Percentiles rank a stretch among this genome's conserved stretches.
Evolutionary conservation across 75 land plant genomes (phyloP).

Genomic region (Gnetum montanum): DNA sequence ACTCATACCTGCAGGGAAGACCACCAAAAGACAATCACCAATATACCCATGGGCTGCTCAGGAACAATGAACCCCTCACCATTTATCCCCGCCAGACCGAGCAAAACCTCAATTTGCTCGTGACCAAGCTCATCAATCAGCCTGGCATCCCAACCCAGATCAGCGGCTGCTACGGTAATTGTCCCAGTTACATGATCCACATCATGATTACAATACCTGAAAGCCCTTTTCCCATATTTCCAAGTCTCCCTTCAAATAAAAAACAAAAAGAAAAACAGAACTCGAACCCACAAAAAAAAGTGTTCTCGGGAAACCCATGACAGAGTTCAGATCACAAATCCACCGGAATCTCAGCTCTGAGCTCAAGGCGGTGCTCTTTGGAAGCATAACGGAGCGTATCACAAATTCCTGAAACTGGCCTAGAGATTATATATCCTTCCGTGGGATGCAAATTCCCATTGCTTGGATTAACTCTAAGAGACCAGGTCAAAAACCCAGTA

Average conservation of each 20-base stretch:
- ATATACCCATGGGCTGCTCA: no score
- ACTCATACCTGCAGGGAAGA: no score
- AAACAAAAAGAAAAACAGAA: no score
- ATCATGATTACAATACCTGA: slow-evolving; percentile 93
- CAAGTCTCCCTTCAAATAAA: slow-evolving; percentile 97
- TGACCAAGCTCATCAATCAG: slow-evolving; percentile 64
- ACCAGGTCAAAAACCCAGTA: slow-evolving; percentile 85
- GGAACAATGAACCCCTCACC: no score
- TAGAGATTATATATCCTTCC: slow-evolving; percentile 70
- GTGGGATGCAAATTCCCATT: slow-evolving; percentile 98
- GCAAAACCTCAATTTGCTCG: slow-evolving; percentile 34
- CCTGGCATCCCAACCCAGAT: slow-evolving; percentile 80
- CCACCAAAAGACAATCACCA: no score
- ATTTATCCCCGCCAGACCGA: slow-evolving; percentile 53
- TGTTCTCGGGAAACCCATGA: slow-evolving; percentile 23
- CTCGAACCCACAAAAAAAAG: slow-evolving; percentile 44
- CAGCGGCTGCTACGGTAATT: slow-evolving; percentile 68
- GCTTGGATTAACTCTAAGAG: slow-evolving; percentile 91
- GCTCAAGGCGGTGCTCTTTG: slow-evolving; percentile 78
- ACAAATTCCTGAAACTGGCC: slow-evolving; percentile 38
- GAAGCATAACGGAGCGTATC: slow-evolving; percentile 79
- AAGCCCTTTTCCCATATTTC: slow-evolving; percentile 98
- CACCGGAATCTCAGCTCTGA: slow-evolving; percentile 39
- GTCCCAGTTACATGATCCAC: slow-evolving; percentile 94
- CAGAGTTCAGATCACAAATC: slow-evolving; percentile 19